A percentile compares a stretch with the other conserved stretches of the same genome.
Evolutionary conservation across 345 rosid genomes (phyloP).

Genomic region (Gossypium rotundifolium): DNA sequence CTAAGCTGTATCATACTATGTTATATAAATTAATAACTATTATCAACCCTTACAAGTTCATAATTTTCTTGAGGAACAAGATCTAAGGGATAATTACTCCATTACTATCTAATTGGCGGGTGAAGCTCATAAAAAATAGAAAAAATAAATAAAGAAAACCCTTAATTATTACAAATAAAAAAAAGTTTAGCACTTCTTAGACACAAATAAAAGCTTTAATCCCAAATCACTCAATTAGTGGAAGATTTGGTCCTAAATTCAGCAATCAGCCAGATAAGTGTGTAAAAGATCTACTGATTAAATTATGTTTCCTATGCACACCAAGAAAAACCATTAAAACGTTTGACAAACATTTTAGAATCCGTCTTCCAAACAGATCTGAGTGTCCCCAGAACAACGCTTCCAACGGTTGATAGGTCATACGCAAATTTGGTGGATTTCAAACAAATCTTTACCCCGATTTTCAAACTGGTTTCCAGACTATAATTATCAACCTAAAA

Average conservation of each 20-base stretch:
- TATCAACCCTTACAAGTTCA: not conserved
- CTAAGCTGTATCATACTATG: not conserved
- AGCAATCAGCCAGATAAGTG: not conserved
- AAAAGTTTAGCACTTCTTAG: no score
- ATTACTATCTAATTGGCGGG: not conserved
- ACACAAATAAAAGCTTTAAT: not conserved
- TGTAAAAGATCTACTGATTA: not conserved
- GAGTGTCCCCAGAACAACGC: not conserved
- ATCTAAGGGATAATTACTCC: conserved; percentile 20
- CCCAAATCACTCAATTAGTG: not conserved
- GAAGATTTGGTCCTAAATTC: not conserved
- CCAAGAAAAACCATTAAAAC: not conserved
- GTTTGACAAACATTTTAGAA: not conserved
- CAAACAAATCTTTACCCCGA: not conserved
- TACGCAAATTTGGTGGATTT: not conserved
- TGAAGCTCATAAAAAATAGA: not conserved
- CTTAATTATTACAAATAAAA: no score
- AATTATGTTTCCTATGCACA: not conserved
- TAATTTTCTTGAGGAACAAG: conserved; percentile 4
- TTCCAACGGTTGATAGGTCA: not conserved
- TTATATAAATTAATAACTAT: not conserved
- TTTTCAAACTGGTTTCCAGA: not conserved
- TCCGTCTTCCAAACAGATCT: not conserved
- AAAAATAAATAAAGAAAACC: no score
- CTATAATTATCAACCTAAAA: not conserved